These are phyloP conservation scores for Penicillium psychrosexuale DNA, from an alignment of 2,329 filamentous ascomycete genomes.

Conservation along the genomic window DNA sequence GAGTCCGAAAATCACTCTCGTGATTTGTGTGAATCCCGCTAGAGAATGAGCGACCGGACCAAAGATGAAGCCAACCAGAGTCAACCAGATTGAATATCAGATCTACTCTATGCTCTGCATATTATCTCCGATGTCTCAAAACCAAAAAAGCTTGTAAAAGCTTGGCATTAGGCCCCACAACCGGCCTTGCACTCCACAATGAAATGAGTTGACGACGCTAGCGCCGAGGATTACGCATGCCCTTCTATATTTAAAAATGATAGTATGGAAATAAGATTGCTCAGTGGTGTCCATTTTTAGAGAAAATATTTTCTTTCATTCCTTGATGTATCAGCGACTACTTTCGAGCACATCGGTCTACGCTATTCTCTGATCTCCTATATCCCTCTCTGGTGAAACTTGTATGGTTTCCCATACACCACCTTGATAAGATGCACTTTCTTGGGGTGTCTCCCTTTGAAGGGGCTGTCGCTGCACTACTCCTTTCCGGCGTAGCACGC, in stretches of 20 bases:
- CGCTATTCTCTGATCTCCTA: neutral
- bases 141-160: conserved; percentile 18
- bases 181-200: conserved; percentile 7
- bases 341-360: neutral
- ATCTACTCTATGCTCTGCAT: neutral
- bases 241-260: conserved; percentile 13
- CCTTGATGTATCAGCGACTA: neutral
- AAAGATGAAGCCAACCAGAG: neutral
- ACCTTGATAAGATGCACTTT: conserved; percentile 10
- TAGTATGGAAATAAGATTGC: conserved; percentile 1
- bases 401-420: neutral
- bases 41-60: neutral
- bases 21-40: neutral
- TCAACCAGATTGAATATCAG: neutral
- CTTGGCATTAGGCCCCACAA: conserved; percentile 14
- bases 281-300: neutral
- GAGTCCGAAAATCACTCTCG: neutral
- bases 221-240: conserved; percentile 25
- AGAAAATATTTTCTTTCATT: neutral
- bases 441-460: neutral
- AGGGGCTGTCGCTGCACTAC: conserved; percentile 1
- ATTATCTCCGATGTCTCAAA: neutral
- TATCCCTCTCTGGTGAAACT: neutral
- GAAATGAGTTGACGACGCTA: conserved; percentile 24
- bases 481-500: conserved; percentile 4